These are phyloP conservation scores for Talaromyces sp. DNA, from an alignment of 2,329 filamentous ascomycete genomes.

Conservation along the genomic window DNA sequence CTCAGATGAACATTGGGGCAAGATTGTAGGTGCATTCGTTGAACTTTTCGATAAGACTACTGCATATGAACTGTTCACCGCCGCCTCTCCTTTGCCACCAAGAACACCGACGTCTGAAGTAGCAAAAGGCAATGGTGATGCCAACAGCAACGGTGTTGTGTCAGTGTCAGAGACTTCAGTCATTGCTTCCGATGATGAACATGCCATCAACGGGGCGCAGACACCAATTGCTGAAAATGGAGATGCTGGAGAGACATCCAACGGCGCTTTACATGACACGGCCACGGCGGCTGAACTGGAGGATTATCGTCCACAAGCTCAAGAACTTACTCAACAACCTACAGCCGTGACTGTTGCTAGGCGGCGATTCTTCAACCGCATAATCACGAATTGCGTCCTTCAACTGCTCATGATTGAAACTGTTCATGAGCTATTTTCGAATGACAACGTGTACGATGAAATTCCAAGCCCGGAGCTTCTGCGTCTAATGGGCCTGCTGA, in stretches of 20 bases:
- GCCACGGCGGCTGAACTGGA: conserved; percentile 58
- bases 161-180: conserved; percentile 25
- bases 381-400: conserved; percentile 96
- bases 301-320: conserved; percentile 73
- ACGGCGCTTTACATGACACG: conserved; percentile 18
- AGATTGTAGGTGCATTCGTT: conserved; percentile 93
- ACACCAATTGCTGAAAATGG: conserved; percentile 32
- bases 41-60: conserved; percentile 94
- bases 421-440: conserved; percentile 96
- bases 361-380: conserved; percentile 95
- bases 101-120: conserved; percentile 22
- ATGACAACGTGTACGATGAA: conserved; percentile 87
- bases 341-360: conserved; percentile 90
- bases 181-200: conserved; percentile 23
- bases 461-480: conserved; percentile 89
- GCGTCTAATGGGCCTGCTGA: conserved; percentile 87
- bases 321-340: conserved; percentile 77
- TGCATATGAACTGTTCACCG: conserved; percentile 90
- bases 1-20: conserved; percentile 78
- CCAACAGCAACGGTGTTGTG: conserved; percentile 26
- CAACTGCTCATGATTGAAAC: conserved; percentile 99
- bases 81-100: conserved; percentile 54
- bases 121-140: conserved; percentile 32
- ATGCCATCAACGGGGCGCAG: conserved; percentile 29
- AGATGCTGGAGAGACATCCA: conserved; percentile 21